phyloP scores from a whole-genome alignment of 805 yeast genomes.

The Grigorovia humatica region DNA sequence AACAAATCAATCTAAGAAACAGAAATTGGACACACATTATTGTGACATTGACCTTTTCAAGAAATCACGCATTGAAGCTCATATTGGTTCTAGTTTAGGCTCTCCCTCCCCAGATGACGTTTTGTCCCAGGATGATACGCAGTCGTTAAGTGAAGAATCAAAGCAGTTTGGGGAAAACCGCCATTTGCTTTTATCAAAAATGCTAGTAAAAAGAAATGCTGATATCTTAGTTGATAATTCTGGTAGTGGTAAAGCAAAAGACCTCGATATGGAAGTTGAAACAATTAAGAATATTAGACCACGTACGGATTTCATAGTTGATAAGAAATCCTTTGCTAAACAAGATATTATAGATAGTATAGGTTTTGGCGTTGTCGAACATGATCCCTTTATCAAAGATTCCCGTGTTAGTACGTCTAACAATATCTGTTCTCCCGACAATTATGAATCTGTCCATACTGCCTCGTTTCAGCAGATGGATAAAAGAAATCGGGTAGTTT shows the following conservation, averaged over 20 bases:
- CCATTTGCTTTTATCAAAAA: too few relatives aligned
- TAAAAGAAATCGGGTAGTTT: constrained; percentile 13
- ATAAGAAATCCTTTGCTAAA: constrained; percentile 5
- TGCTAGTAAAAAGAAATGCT: too few relatives aligned
- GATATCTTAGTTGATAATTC: too few relatives aligned
- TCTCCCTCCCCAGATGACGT: too few relatives aligned
- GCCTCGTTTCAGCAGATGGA: constrained; percentile 18
- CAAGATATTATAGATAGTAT: constrained; percentile 9
- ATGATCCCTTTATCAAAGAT: constrained; percentile 11
- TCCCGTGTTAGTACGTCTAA: constrained; percentile 20
- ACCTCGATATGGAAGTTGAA: too few relatives aligned
- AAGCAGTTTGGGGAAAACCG: too few relatives aligned
- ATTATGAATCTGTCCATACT: constrained; percentile 19
- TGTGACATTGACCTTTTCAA: neutral
- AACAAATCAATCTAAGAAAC: neutral
- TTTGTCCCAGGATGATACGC: neutral
- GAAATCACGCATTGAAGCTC: neutral
- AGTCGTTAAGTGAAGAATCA: neutral
- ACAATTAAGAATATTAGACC: neutral
- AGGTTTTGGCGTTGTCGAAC: constrained; percentile 15
- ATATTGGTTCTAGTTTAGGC: too few relatives aligned
- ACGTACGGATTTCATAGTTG: neutral
- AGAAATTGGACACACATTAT: neutral
- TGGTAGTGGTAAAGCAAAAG: too few relatives aligned
- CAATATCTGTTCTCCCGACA: constrained; percentile 19